phyloP scores from a whole-genome alignment of 169 alveolate species.

The Toxoplasma gondii region DNA sequence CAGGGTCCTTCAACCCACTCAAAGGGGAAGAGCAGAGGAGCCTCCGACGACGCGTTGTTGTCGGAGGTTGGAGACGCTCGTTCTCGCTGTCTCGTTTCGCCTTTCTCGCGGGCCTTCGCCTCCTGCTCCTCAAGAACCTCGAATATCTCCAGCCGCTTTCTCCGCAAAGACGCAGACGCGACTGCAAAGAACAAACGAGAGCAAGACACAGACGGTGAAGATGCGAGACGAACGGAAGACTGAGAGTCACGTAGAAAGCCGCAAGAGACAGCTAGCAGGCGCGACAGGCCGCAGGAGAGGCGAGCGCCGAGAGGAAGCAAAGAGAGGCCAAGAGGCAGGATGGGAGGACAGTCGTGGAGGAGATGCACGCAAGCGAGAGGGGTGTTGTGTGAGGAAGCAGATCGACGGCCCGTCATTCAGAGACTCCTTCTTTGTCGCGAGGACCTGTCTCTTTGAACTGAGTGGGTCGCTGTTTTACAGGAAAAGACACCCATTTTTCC shows the following conservation, averaged over 20 bases:
- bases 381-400: too few relatives aligned
- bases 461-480: too few relatives aligned
- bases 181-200: not conserved
- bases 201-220: not conserved
- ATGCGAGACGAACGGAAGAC: not conserved
- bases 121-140: not conserved
- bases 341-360: too few relatives aligned
- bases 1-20: not conserved
- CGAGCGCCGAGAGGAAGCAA: too few relatives aligned
- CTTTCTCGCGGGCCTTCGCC: not conserved
- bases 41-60: not conserved
- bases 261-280: too few relatives aligned
- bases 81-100: not conserved
- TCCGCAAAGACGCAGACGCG: not conserved
- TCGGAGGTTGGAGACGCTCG: not conserved
- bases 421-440: too few relatives aligned
- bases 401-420: too few relatives aligned
- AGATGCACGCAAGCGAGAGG: too few relatives aligned
- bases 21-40: not conserved
- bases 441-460: too few relatives aligned
- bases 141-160: not conserved
- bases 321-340: too few relatives aligned
- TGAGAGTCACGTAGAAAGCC: not conserved
- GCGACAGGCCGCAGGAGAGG: too few relatives aligned
- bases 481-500: too few relatives aligned